Conservation (phyloP, 352 stramenopile species). For the Phytophthora pseudosyringae region DNA sequence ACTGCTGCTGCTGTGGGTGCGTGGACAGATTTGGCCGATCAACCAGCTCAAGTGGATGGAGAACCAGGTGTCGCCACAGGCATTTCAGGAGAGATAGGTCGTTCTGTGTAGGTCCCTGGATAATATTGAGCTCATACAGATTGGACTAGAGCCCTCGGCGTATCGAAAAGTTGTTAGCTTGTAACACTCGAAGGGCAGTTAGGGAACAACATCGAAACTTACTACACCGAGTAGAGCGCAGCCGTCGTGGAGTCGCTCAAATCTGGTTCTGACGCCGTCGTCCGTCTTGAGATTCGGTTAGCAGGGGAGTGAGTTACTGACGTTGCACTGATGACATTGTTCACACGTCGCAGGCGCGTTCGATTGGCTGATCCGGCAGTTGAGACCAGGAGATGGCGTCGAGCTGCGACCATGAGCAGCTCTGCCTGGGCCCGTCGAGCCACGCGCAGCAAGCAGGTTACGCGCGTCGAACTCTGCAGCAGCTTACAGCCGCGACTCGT, state of each 20-base stretch:
- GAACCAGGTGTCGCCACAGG: slow-evolving; percentile 57
- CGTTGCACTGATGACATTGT: background rate
- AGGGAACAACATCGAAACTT: no score
- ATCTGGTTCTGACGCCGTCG: no score
- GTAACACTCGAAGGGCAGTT: no score
- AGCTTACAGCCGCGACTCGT: slow-evolving; percentile 14
- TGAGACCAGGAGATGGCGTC: slow-evolving; percentile 7
- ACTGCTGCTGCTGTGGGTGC: background rate
- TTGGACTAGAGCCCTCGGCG: no score
- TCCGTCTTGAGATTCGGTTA: no score
- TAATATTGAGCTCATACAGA: slow-evolving; percentile 7
- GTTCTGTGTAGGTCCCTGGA: background rate
- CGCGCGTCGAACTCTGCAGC: slow-evolving; percentile 9
- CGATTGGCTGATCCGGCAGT: slow-evolving; percentile 8
- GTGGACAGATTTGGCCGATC: slow-evolving; percentile 77
- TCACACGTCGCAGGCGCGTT: slow-evolving; percentile 1
- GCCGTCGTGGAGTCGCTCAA: no score
- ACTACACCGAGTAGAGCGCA: no score
- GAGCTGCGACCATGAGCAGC: slow-evolving; percentile 12
- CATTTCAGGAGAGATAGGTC: slow-evolving; percentile 61
- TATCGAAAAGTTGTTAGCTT: no score
- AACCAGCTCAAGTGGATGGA: slow-evolving; percentile 73
- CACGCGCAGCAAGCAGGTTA: slow-evolving; percentile 21
- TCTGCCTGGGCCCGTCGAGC: slow-evolving; percentile 21
- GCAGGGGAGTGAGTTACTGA: no score